Evolutionary conservation across 176 grass and related monocot species (phyloP).

Genomic region (Musa beccarii): DNA sequence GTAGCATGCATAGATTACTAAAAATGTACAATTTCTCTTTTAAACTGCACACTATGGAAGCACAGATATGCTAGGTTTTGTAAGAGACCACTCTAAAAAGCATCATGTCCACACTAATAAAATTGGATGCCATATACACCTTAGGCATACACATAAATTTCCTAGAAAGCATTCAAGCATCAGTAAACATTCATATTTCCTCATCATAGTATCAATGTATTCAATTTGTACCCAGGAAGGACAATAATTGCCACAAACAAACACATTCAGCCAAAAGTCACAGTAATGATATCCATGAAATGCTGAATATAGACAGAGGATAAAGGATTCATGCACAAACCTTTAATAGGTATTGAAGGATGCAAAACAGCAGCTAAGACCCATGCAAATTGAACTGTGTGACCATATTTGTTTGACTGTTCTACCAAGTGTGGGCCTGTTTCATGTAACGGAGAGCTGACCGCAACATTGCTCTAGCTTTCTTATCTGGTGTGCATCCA

Average conservation of each 20-base stretch:
- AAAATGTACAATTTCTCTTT: no score
- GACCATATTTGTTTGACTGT: slow-evolving; percentile 2
- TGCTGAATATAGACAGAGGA: neutral
- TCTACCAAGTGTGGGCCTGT: slow-evolving; percentile 31
- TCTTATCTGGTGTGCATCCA: slow-evolving; percentile 83
- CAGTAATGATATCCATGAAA: neutral
- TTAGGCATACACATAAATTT: neutral
- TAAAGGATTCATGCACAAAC: neutral
- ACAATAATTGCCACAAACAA: neutral
- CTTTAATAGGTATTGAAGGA: neutral
- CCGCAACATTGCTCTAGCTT: slow-evolving; percentile 90
- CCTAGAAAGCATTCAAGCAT: neutral
- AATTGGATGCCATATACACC: no score
- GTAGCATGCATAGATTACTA: no score
- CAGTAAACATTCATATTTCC: neutral
- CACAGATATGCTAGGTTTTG: no score
- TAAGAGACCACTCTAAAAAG: no score
- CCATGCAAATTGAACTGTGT: neutral
- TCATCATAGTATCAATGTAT: neutral
- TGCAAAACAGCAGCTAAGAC: neutral
- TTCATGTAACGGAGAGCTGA: slow-evolving; percentile 89
- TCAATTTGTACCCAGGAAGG: neutral
- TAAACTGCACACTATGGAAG: no score
- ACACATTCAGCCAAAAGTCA: neutral
- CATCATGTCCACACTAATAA: no score